Conservation (phyloP, 2,329 filamentous ascomycete genomes). For the Zasmidium angulare region DNA sequence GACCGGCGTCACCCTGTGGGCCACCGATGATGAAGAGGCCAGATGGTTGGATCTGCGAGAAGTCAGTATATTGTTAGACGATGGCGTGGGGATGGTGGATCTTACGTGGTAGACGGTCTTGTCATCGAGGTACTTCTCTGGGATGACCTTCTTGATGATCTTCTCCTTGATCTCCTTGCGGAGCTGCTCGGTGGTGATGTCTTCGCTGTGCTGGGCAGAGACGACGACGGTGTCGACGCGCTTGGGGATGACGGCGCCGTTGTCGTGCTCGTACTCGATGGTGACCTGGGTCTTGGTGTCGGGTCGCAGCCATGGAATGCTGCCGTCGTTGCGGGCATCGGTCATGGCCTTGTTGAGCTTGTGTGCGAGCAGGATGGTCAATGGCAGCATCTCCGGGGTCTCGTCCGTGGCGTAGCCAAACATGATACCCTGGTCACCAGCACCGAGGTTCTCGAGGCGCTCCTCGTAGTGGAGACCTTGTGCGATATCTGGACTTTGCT, state of each 20-base stretch:
- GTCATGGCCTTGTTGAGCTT: slow-evolving; percentile 96
- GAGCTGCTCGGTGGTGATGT: slow-evolving; percentile 86
- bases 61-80: slow-evolving; percentile 1
- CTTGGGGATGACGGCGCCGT: slow-evolving; percentile 85
- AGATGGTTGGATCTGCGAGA: slow-evolving; percentile 81
- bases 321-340: slow-evolving; percentile 80
- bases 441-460: slow-evolving; percentile 94
- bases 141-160: slow-evolving; percentile 95
- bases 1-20: slow-evolving; percentile 96
- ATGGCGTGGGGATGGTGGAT: not conserved
- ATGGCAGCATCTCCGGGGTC: slow-evolving; percentile 93
- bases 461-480: slow-evolving; percentile 98
- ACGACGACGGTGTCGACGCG: slow-evolving; percentile 97
- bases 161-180: slow-evolving; percentile 95
- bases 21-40: slow-evolving; percentile 99
- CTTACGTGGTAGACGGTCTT: slow-evolving; percentile 91
- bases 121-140: slow-evolving; percentile 86
- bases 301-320: slow-evolving; percentile 89
- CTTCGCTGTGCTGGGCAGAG: slow-evolving; percentile 87
- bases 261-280: slow-evolving; percentile 96
- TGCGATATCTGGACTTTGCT: slow-evolving; percentile 98
- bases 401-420: slow-evolving; percentile 99
- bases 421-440: slow-evolving; percentile 99
- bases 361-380: slow-evolving; percentile 92
- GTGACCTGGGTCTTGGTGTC: slow-evolving; percentile 99